These are phyloP conservation scores for Thoreauomyces humboldtii DNA, from an alignment of 192 early-diverging fungal species.

Conservation along the genomic window DNA sequence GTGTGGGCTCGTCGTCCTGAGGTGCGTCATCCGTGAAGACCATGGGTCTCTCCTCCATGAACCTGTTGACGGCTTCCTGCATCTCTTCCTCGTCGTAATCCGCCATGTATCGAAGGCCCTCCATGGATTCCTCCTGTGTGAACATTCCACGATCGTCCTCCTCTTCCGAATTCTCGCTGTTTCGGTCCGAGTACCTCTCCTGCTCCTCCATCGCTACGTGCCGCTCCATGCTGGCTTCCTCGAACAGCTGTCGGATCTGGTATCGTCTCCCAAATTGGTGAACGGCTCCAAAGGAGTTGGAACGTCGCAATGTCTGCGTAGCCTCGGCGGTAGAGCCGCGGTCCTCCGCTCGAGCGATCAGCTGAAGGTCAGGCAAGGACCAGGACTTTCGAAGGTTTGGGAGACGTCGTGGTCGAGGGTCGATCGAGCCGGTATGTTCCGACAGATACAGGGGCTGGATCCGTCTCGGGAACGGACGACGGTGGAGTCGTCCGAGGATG, in stretches of 20 bases:
- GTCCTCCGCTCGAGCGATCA: conserved; percentile 1
- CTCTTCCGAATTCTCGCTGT: too few species aligned
- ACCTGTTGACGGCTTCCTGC: conserved; percentile 33
- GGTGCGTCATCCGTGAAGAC: background rate
- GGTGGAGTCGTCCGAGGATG: conserved; percentile 25
- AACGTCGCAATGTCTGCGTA: too few species aligned
- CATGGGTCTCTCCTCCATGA: conserved; percentile 29
- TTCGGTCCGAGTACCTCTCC: too few species aligned
- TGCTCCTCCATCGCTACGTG: too few species aligned
- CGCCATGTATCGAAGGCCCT: conserved; percentile 27
- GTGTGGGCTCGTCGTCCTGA: background rate
- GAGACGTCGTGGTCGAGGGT: background rate
- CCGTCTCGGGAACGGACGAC: conserved; percentile 17
- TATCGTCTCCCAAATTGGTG: conserved; percentile 6
- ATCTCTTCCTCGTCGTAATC: conserved; percentile 31
- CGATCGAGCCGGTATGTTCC: conserved; percentile 10
- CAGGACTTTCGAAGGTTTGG: conserved; percentile 31
- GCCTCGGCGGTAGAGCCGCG: too few species aligned
- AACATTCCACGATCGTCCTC: background rate
- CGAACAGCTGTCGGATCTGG: background rate
- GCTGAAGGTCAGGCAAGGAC: conserved; percentile 30
- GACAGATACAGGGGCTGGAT: conserved; percentile 23
- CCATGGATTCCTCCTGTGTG: too few species aligned
- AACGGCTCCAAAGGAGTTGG: conserved; percentile 33
- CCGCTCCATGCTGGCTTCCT: too few species aligned